phyloP scores from a whole-genome alignment of 805 yeast species.

The Metschnikowia noctiluminum region DNA sequence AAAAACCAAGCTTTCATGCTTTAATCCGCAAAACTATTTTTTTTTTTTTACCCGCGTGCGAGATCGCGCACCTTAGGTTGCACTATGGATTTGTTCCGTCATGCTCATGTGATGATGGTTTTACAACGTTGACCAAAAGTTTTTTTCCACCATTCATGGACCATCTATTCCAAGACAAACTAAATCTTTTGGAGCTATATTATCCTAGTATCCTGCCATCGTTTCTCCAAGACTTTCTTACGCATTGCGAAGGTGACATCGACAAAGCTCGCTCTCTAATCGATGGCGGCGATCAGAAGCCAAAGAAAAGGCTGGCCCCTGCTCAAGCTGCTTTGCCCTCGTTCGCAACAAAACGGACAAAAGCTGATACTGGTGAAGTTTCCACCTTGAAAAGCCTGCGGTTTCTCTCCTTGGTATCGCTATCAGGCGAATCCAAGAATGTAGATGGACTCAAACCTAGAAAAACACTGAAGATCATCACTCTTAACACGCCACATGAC shows the following conservation, averaged over 20 bases:
- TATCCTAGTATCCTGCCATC: slow-evolving; percentile 45
- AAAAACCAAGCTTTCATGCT: no score
- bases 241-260: slow-evolving; percentile 53
- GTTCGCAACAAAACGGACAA: not conserved
- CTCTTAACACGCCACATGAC: slow-evolving; percentile 49
- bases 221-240: slow-evolving; percentile 48
- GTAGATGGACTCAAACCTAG: slow-evolving; percentile 4
- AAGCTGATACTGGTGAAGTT: not conserved
- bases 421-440: no score
- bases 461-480: slow-evolving; percentile 24
- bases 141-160: slow-evolving; percentile 7
- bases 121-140: not conserved
- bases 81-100: not conserved
- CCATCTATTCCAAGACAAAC: slow-evolving; percentile 24
- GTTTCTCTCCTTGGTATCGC: no score
- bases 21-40: no score
- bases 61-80: not conserved
- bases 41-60: no score
- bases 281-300: slow-evolving; percentile 22
- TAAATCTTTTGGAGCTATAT: slow-evolving; percentile 29
- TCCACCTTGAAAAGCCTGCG: no score
- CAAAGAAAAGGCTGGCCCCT: slow-evolving; percentile 16
- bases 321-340: slow-evolving; percentile 10
- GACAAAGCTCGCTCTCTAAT: slow-evolving; percentile 39
- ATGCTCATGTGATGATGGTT: no score